These are phyloP conservation scores for Plasmodium chabaudi DNA, from an alignment of 169 alveolate species.

Conservation along the genomic window DNA sequence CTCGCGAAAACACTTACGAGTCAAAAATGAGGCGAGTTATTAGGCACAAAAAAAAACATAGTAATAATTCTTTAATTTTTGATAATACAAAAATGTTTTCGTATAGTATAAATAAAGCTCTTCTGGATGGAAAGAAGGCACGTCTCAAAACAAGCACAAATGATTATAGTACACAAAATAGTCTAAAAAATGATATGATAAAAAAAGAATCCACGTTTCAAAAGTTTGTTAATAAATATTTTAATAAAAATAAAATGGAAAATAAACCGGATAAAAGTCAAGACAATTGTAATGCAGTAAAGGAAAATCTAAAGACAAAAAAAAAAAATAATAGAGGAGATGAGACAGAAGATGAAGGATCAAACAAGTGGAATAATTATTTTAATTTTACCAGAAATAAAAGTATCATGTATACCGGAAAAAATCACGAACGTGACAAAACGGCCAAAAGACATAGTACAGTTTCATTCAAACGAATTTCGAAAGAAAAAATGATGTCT, in stretches of 20 bases:
- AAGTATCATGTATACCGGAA: constrained; percentile 4
- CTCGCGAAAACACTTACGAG: constrained; percentile 1
- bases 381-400: constrained; percentile 16
- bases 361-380: constrained; percentile 28
- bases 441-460: constrained; percentile 35
- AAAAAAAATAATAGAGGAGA: too few relatives aligned
- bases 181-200: not conserved
- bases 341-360: constrained; percentile 12
- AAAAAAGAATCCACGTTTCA: constrained; percentile 18
- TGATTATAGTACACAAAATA: constrained; percentile 8
- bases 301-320: too few relatives aligned
- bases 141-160: not conserved
- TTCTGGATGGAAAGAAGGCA: not conserved
- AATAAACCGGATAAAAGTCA: constrained; percentile 1
- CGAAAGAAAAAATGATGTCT: constrained; percentile 38
- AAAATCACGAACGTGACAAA: not conserved
- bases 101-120: not conserved
- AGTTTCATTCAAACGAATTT: constrained; percentile 74
- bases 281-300: constrained; percentile 21
- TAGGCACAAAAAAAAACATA: not conserved
- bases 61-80: not conserved
- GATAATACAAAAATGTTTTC: not conserved
- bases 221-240: constrained; percentile 32
- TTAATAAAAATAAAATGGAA: constrained; percentile 33
- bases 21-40: not conserved